Conservation (phyloP, 2,329 filamentous ascomycete genomes). For the Pezicula carpinea region DNA sequence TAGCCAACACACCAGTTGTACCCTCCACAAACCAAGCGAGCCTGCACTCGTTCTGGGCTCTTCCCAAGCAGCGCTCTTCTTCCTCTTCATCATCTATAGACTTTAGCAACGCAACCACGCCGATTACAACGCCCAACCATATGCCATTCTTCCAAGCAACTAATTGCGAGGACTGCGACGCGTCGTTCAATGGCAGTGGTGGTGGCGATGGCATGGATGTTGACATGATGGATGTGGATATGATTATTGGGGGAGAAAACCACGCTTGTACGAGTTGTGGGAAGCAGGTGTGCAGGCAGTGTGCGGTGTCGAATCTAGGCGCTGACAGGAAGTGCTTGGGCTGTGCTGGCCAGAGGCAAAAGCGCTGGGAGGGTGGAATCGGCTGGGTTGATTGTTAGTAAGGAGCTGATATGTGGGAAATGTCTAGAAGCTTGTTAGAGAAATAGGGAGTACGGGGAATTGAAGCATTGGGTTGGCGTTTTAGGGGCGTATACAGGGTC, state of each 20-base stretch:
- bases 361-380: constrained; percentile 10
- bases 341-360: constrained; percentile 40
- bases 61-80: constrained; percentile 32
- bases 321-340: constrained; percentile 47
- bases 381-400: constrained; percentile 8
- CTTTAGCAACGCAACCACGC: constrained; percentile 16
- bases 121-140: constrained; percentile 7
- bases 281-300: constrained; percentile 54
- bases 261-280: constrained; percentile 45
- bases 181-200: constrained; percentile 19
- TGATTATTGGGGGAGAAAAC: constrained; percentile 24
- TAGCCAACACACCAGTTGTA: constrained; percentile 12
- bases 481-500: constrained; percentile 2
- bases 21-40: constrained; percentile 40
- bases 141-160: constrained; percentile 24
- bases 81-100: constrained; percentile 25
- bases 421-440: no score
- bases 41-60: constrained; percentile 58
- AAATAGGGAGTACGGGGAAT: constrained; percentile 1
- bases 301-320: constrained; percentile 54
- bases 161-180: constrained; percentile 52
- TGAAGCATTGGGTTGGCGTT: constrained; percentile 17
- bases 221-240: constrained; percentile 39
- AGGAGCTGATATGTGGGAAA: no score
- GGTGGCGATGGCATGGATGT: constrained; percentile 13